Conservation (phyloP, 2,329 filamentous ascomycete species). For the Tolypocladium cylindrosporum region DNA sequence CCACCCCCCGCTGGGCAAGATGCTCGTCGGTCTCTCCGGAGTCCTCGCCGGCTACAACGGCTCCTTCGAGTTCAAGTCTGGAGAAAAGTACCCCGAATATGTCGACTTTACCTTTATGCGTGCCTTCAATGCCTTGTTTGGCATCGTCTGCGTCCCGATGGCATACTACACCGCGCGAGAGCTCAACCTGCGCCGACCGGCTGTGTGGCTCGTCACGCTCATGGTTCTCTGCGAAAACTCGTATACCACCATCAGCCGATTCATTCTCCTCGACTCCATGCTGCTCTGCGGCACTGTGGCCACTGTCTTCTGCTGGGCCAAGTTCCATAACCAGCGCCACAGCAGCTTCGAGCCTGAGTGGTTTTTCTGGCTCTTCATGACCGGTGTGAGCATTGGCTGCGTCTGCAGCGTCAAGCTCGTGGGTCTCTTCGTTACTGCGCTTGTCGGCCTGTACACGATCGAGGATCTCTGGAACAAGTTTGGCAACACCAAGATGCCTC, state of each 20-base stretch:
- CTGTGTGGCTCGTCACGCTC: constrained; percentile 89
- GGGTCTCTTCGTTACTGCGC: constrained; percentile 86
- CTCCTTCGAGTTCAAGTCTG: constrained; percentile 98
- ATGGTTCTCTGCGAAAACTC: constrained; percentile 99
- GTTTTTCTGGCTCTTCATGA: constrained; percentile 91
- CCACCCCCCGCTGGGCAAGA: constrained; percentile 93
- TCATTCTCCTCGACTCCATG: constrained; percentile 98
- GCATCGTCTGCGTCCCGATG: constrained; percentile 82
- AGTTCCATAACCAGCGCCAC: constrained; percentile 82
- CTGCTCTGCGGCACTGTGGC: constrained; percentile 97
- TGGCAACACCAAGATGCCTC: constrained; percentile 83
- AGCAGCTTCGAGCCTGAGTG: constrained; percentile 84
- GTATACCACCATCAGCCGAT: constrained; percentile 96
- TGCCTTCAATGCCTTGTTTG: constrained; percentile 91
- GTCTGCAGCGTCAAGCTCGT: constrained; percentile 99
- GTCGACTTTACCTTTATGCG: constrained; percentile 98
- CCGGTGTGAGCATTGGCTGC: constrained; percentile 90
- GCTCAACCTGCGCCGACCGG: constrained; percentile 73
- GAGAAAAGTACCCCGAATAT: constrained; percentile 87
- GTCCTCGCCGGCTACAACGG: constrained; percentile 97
- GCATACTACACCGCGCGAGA: constrained; percentile 94
- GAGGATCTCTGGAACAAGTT: constrained; percentile 99
- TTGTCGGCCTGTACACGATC: constrained; percentile 90
- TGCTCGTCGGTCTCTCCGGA: constrained; percentile 92
- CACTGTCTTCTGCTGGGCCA: constrained; percentile 93